Percentiles rank a stretch among this genome's conserved stretches.
phyloP scores from a whole-genome alignment of 352 stramenopile species.

The Phytopythium cucurbitacearum region DNA sequence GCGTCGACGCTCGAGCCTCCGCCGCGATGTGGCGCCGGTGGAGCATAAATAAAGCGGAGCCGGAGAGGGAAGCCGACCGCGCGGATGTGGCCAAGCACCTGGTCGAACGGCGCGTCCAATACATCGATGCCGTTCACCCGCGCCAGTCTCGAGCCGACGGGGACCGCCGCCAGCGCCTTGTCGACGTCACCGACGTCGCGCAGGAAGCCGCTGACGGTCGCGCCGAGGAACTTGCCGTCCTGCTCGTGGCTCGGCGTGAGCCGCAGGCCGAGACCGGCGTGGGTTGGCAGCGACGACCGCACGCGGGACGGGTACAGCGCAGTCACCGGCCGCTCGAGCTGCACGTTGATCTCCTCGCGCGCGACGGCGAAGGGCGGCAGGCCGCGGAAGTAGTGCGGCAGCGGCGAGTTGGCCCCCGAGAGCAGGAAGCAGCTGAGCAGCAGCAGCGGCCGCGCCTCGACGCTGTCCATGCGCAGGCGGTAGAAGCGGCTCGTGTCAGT shows the following conservation, averaged over 20 bases:
- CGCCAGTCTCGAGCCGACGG: constrained; percentile 59
- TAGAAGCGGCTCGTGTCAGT: background rate
- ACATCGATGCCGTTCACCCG: constrained; percentile 71
- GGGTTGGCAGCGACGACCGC: constrained; percentile 51
- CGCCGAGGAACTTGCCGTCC: constrained; percentile 55
- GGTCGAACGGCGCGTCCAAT: constrained; percentile 52
- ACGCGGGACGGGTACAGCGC: constrained; percentile 64
- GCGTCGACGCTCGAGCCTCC: background rate
- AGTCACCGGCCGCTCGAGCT: constrained; percentile 26
- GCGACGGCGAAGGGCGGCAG: constrained; percentile 74
- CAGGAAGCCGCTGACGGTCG: constrained; percentile 64
- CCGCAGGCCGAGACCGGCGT: constrained; percentile 47
- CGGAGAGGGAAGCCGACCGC: constrained; percentile 28
- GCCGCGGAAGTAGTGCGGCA: constrained; percentile 58
- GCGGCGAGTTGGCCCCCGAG: constrained; percentile 66
- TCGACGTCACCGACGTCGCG: constrained; percentile 55
- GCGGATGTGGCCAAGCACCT: constrained; percentile 37
- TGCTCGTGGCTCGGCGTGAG: constrained; percentile 61
- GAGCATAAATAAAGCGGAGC: constrained; percentile 64
- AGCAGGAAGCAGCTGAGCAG: constrained; percentile 70
- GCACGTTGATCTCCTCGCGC: constrained; percentile 65
- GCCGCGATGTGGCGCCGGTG: constrained; percentile 32
- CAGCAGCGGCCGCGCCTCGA: constrained; percentile 39
- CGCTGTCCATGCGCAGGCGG: constrained; percentile 21
- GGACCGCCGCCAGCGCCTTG: constrained; percentile 45